Evolutionary conservation across 805 yeast genomes (phyloP), one percentile per base, ranked within the genome.

Genomic region (Barnettozyma vustinii): DNA sequence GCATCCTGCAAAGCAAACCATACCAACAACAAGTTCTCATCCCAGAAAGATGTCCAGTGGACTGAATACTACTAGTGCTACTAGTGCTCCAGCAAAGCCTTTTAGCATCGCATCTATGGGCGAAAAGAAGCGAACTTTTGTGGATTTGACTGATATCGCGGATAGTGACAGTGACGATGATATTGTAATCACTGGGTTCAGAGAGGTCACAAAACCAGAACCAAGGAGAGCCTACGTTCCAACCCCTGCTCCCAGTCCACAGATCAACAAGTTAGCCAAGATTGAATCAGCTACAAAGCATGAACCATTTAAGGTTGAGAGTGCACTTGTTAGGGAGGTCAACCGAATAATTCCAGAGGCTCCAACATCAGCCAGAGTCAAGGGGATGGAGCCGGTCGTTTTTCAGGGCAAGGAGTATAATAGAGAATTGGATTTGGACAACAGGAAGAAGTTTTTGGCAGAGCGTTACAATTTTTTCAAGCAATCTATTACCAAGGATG

Each of bases 101-200:
- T 46, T 46, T 12, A 40, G 44, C 27, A 35, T 46, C 15, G 26
- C 27, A 4, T 12, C 36, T n/a, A 27, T 46, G 20, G 21, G 15
- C 7, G 44, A 37, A 23, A n/a, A 5, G 18, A 33, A 40, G 16
- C 33, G 35, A 13, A 13, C 35, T 5, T n/a, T 50, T 4, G 56
- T 58, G 30, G 60, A 56, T 47, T 36, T 58, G 45, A 56, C 60
- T 4, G 43, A 40, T 20, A 37, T 46, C 7, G 48, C 45, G 16
- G 57, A 52, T 19, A 47, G 50, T 20, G 57, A 52, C 40, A 46
- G 52, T 12, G 59, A 56, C 35, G 59, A 55, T 30, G 61, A 56
- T 40, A 56, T 58, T 33, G 39, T 56, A 19, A 58, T 58, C 35
- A 52, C 57, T 3, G 57, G 51, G 2, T 41, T 54, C 33, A 54